Base-by-base conservation (phyloP, 768 basidiomycete genomes). In the Panaeolus cyanescens region DNA sequence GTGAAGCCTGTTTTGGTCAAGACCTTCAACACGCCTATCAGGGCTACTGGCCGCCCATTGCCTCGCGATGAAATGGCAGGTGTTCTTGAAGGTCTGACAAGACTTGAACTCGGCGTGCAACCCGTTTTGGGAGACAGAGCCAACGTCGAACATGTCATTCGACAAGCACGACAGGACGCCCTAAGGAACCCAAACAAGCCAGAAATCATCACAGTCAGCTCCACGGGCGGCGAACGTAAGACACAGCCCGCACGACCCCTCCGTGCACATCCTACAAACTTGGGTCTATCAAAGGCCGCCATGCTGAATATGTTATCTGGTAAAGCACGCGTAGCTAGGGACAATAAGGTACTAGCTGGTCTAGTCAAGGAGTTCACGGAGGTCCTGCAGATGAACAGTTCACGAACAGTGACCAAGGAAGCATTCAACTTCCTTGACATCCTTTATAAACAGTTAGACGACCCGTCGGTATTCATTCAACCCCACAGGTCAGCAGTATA, bases 361-460 rank as follows among this genome's bases (percentile, higher is more conserved):
- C 70, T 85, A 32, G 84, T 91, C 34, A 68, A 70, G 45, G 86
- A 90, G 55, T 92, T 91, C 67, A 75, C 82, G n/a, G 78, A 78
- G 37, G 81, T 86, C 39, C 74, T 92, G 70, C 82, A 87, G 70
- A 82, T 81, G 59, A 88, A 87, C 68, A 86, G 82, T 45, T 91
- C 89, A 60, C 82, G 80, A 65, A 84, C 83, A 54, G 68, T 90
- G 66, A 92, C 86, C 33, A 87, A 84, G 71, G 89, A 92, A 63
- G 91, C 85, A 5, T 90, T 88, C 67, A 72, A 77, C 22, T 89
- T 93, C 72, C 73, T 93, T 58, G 90, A 91, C 64, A 80, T 84
- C 30, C 70, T 93, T 64, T 80, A 84, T 72, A 89, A 88, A 71
- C 90, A 89, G 67, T 80, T 93, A 42, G 84, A 82, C 34, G 86